Evolutionary conservation across 2,329 filamentous ascomycete genomes (phyloP), one percentile per base, ranked within the genome.

Genomic region (Zymoseptoria crescenta): DNA sequence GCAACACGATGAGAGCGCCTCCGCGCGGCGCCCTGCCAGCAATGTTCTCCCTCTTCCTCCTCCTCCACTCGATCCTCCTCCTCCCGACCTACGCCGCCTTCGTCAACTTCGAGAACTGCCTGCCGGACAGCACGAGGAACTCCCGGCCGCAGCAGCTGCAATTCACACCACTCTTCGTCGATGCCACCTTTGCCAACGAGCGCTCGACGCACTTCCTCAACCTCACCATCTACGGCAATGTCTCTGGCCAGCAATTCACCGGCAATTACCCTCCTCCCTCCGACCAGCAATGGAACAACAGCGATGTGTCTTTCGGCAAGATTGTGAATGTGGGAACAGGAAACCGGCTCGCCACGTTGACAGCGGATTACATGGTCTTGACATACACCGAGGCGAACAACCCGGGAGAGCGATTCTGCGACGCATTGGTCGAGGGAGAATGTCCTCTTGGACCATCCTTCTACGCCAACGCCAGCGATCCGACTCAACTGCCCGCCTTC

Each of bases 141-240:
- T 80, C 81, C 52, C 75, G 77, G 58, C 69, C 79, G 8, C 83
- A 77, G 41, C 81, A 81, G 62, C 81, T 97, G 30, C 91, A 96
- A 77, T 96, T 93, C 77, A 79, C 85, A 10, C 92, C 94, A 2
- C 74, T 87, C 41, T 85, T 83, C 66, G 83, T 94, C 59, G 85
- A 89, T 68, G 93, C 89, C 58, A 76, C 77, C 20, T 96, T 96
- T 77, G 58, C 65, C 27, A 73, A 77, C 13, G 76, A 82, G 63
- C 35, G 35, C 35, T 72, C 82, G 4, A 80, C 77, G 55, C 84
- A 92, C 70, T 83, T 81, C 49, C 79, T 99, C 54, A 85, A 83
- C 63, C 78, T 96, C 57, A 94, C 86, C 1, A 82, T 96, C 52
- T 97, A 91, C 78, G 93, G 92, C 55, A 96, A 97, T 74, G 91